Evolutionary conservation across 805 yeast genomes (phyloP), one percentile per base, ranked within the genome.

Genomic region (Nakazawaea ernobii): DNA sequence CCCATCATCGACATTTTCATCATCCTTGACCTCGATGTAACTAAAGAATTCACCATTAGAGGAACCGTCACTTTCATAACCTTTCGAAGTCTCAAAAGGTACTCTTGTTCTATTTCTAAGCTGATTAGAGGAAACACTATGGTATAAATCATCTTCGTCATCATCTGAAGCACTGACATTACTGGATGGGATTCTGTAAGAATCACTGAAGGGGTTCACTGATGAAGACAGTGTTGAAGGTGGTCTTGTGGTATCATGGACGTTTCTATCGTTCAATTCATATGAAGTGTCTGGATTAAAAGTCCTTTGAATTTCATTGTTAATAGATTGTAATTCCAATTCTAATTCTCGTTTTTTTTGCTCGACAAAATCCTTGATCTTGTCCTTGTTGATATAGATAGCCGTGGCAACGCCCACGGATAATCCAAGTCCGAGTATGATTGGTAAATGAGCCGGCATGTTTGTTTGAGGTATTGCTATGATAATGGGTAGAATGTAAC

Each of bases 341-440:
- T 40, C 44, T 15, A 47, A 27, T 17, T 47, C 49, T 17, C 36
- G 24, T 29, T 29, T 42, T 24, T 47, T 47, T 13, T 56, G 59
- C 41, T 60, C 61, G 10, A 59, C 13, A 29, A 55, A 55, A 6
- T 62, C 63, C 8, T 42, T 41, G 24, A 64, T 59, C 44, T 56
- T 59, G 24, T 61, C 64, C 13, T 56, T 52, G 42, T 64, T 54
- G 24, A 48, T 43, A 29, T 53, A 52, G 8, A 57, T 27, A 8
- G 57, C 53, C 3, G 59, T 42, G 14, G 62, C 54, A n/a, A 60
- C 47, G 2, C 59, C 62, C 7, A 55, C 50, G 2, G 63, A 61
- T 1, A 60, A 60, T 7, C 53, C 52, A 17, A 56, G 47, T 4
- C 63, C 66, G 9, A 56, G 32, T 6, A 52, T 35, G 8, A 60